phyloP scores from a whole-genome alignment of 257 asterid genomes.

The Gentiana macrophylla region DNA sequence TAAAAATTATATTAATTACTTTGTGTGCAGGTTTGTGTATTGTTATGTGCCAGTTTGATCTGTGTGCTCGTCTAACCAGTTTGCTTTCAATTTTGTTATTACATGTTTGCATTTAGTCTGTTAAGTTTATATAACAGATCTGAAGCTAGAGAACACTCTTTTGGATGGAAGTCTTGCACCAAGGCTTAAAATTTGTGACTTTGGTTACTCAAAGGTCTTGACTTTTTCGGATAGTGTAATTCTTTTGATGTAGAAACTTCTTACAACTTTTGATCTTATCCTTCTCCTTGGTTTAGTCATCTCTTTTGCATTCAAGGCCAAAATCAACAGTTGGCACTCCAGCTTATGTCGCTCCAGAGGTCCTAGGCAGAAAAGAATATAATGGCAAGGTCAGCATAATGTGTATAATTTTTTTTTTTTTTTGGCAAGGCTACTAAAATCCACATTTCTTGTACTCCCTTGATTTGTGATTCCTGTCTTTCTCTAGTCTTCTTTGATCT shows the following conservation, averaged over 20 bases:
- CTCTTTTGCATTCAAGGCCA: slow-evolving; percentile 82
- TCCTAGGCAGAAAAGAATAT: slow-evolving; percentile 60
- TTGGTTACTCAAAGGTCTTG: slow-evolving; percentile 76
- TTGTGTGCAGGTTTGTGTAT: neutral
- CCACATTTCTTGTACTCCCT: too few species aligned
- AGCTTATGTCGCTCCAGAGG: slow-evolving; percentile 87
- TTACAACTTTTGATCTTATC: neutral
- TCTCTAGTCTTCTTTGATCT: too few species aligned
- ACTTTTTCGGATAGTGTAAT: neutral
- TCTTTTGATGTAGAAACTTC: neutral
- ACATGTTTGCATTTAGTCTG: too few species aligned
- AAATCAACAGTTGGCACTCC: slow-evolving; percentile 90
- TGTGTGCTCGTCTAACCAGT: slow-evolving; percentile 38
- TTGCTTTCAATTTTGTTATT: too few species aligned
- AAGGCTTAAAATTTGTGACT: slow-evolving; percentile 72
- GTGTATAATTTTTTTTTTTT: neutral
- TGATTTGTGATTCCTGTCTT: too few species aligned
- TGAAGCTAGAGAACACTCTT: slow-evolving; percentile 78
- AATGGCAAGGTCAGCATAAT: slow-evolving; percentile 56
- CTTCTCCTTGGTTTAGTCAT: slow-evolving; percentile 33
- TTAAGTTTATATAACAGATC: slow-evolving; percentile 22
- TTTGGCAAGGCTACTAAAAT: too few species aligned
- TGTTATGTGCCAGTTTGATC: slow-evolving; percentile 41
- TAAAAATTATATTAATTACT: neutral
- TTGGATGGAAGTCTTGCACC: slow-evolving; percentile 83